Evolutionary conservation across 495 filamentous ascomycete genomes (phyloP), one percentile per base, ranked within the genome.

Genomic region (Penicillium longicatenatum): DNA sequence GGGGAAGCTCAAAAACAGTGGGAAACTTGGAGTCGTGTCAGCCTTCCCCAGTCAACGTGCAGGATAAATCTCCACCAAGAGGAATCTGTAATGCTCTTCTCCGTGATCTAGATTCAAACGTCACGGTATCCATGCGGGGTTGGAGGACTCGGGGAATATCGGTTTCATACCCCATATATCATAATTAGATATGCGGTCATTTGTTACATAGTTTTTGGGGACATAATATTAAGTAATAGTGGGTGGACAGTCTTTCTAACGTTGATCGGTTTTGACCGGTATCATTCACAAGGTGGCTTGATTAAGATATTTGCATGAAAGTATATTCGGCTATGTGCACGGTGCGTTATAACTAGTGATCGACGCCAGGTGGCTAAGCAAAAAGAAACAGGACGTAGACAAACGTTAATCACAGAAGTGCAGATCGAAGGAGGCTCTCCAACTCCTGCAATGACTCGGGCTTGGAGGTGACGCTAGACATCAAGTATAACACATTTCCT

Each of bases 401-500:
- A 7, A 39, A 0, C 7, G 14, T 16, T n/a, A 6, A 39, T 39
- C 37, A 48, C 16, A 29, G 1, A 10, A 48, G 24, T 14, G 68
- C 63, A n/a, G 63, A 59, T 11, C 71, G 71, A 17, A 79, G 59
- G 4, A 79, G 26, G 0, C 24, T 65, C 61, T 86, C 79, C 46
- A 89, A 72, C 50, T 65, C 69, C n/a, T 54, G 59, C 14, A 89
- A 48, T 4, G 79, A 78, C 50, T 80, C 75, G 24, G 71, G 62
- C 20, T 68, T 79, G 1, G 83, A 82, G 2, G 78, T 89, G 64
- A 87, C 79, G 60, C 86, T 84, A 6, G 87, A 82, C 89, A 93
- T 92, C 26, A 92, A 59, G 70, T 93, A 93, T 4, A 91, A 69
- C 17, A 91, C 86, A 71, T 91, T 90, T 0, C 89, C 89, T 30